Base-by-base conservation (phyloP, 1,139 yeast species). In the Pichia sp. region DNA sequence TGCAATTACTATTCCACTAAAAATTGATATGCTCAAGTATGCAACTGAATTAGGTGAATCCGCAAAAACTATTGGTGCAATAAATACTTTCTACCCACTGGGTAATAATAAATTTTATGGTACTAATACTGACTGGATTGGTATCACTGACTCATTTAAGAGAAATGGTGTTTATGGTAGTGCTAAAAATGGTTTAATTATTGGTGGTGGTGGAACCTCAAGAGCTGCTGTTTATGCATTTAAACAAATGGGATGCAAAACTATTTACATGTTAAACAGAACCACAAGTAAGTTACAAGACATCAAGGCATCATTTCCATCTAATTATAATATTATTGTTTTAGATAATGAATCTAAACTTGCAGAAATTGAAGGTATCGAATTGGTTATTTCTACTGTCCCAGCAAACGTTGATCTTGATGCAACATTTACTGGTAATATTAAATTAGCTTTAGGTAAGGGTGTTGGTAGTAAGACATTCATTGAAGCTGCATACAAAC, bases 161-260 rank as follows among this genome's bases (percentile, higher is more conserved):
- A 67, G 74, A 51, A 73, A 74, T 50, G 92, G 92, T 12, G 81
- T 81, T 32, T 38, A 39, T 11, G 60, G 53, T 22, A 71, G 74
- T 49, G 48, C 39, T 18, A 39, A 40, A 12, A 94, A 89, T 39
- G 57, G 59, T 34, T 71, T 92, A 53, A 84, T 92, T 46, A 72
- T 92, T 56, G 99, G 99, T 44, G 96, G 96, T 27, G 99, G 99
- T 40, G 99, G 99, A 43, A 90, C 99, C 35, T 83, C 96, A 0
- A 78, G 97, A 61, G 97, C 98, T 39, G 98, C 97, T 1, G 80
- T 87, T 24, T 90, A 77, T 65, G 97, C 98, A 1, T 74, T 92
- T 59, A 79, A 82, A 60, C 65, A 78, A 54, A 70, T 92, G 71
- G 97, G 97, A 2, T 88, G 95, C 63, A 60, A 71, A 38, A 79